These are phyloP conservation scores for Carex littledalei DNA, from an alignment of 176 grass and related monocot species.

Conservation along the genomic window DNA sequence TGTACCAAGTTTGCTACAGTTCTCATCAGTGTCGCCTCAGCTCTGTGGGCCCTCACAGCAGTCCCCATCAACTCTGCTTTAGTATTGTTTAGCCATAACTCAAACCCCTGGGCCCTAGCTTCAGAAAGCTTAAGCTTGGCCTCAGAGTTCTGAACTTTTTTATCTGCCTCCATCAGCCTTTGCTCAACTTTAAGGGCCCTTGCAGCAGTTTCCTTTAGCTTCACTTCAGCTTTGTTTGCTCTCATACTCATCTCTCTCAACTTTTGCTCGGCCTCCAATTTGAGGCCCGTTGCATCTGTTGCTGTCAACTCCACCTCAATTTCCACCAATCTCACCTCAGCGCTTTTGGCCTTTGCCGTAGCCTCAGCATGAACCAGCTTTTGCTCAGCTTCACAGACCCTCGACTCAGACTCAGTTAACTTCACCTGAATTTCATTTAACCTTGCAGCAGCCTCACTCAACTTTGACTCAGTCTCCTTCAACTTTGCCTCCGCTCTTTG, in stretches of 20 bases:
- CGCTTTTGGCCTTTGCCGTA: background rate
- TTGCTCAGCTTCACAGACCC: background rate
- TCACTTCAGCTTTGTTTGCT: background rate
- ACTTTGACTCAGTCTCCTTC: background rate
- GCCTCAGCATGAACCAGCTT: background rate
- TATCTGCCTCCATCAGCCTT: background rate
- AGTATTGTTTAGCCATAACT: background rate
- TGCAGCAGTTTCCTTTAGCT: background rate
- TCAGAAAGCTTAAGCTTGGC: background rate
- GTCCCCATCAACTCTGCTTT: background rate
- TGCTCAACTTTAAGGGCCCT: background rate
- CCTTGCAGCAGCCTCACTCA: background rate
- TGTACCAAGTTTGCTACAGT: background rate
- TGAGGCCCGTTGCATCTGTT: background rate
- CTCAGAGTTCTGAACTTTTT: background rate
- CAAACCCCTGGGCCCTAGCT: background rate
- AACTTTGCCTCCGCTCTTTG: background rate
- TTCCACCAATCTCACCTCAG: slow-evolving; percentile 4
- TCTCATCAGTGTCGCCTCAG: background rate
- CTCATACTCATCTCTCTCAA: background rate
- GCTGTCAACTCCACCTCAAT: background rate
- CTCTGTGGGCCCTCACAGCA: background rate
- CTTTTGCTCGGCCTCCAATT: background rate
- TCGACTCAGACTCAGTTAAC: background rate
- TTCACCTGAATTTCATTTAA: background rate